phyloP scores from a whole-genome alignment of 2,329 filamentous ascomycete genomes.

The Penicillium sp. region DNA sequence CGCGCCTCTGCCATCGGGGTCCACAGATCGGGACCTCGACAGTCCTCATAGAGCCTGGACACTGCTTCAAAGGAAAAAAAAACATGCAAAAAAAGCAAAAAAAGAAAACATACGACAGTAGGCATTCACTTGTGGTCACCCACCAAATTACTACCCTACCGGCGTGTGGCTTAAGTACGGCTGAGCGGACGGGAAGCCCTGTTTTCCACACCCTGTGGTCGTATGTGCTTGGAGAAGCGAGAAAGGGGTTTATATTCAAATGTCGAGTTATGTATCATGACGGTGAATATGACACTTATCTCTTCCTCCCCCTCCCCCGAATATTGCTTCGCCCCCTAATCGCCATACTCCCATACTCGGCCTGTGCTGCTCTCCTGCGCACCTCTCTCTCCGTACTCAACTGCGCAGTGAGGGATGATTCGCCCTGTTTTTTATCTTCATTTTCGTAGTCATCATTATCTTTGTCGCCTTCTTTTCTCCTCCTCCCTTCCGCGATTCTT shows the following conservation, averaged over 20 bases:
- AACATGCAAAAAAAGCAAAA: too few species aligned
- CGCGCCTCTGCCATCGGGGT: background rate
- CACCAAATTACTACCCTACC: too few species aligned
- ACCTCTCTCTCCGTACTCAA: constrained; percentile 8
- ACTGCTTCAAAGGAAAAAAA: too few species aligned
- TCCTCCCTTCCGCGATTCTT: constrained; percentile 16
- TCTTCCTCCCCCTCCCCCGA: background rate
- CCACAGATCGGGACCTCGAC: background rate
- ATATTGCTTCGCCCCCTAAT: constrained; percentile 23
- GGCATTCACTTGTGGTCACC: too few species aligned
- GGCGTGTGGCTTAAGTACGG: background rate
- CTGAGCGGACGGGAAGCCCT: background rate
- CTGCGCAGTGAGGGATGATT: background rate
- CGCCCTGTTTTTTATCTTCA: background rate
- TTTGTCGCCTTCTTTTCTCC: background rate
- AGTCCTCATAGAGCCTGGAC: too few species aligned
- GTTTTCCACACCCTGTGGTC: background rate
- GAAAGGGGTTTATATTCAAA: too few species aligned
- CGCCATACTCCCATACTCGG: constrained; percentile 32
- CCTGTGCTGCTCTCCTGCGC: constrained; percentile 21
- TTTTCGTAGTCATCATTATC: background rate
- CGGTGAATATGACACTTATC: background rate
- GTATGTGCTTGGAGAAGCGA: too few species aligned
- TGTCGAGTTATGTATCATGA: too few species aligned
- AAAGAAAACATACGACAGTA: too few species aligned